Evolutionary conservation across 345 rosid genomes (phyloP), one percentile per base, ranked within the genome.

Genomic region (Cardamine chenopodiifolia): DNA sequence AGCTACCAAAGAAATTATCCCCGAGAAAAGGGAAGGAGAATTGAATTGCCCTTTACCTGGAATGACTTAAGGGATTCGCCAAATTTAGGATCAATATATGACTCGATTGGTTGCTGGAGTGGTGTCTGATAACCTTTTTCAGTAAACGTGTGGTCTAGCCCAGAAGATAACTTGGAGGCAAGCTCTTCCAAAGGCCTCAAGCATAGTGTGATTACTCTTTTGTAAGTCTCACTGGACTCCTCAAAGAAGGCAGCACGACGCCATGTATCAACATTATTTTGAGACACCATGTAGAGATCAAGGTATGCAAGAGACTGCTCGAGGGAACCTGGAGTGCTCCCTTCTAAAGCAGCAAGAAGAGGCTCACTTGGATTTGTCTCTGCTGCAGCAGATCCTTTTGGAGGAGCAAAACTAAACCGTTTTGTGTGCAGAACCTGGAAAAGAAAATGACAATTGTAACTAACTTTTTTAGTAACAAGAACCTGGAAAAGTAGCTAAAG

Each of bases 351-450:
- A 68, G 85, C 89, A 73, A 95, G 92, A 63, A 95, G 94, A 67
- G 93, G 97, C 73, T 89, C 94, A 12, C 92, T 92, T 45, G 98
- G 99, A 80, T 95, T 95, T 53, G 92, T 88, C 86, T 95, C 97
- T 60, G 98, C 97, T 56, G 99, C 99, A 19, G 97, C 98, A 9
- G 99, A 92, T 81, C 99, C 97, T 86, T 88, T 92, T 53, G 94
- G 96, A 32, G 92, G 97, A 49, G 97, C 96, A 79, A 87, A 92
- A 44, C 79, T 52, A 42, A 80, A 89, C 71, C 96, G 83, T 77
- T 90, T 92, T 15, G 99, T 90, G 77, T 83, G 85, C 52, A 92
- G 80, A 68, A 90, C 97, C 97, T 90, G 73, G 8, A 86, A 40
- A 57, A 14, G 6, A 50, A 31, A 67, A 23, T 6, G 11, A 26